phyloP scores from a whole-genome alignment of 495 filamentous ascomycete genomes.

The Tuber melanosporum region DNA sequence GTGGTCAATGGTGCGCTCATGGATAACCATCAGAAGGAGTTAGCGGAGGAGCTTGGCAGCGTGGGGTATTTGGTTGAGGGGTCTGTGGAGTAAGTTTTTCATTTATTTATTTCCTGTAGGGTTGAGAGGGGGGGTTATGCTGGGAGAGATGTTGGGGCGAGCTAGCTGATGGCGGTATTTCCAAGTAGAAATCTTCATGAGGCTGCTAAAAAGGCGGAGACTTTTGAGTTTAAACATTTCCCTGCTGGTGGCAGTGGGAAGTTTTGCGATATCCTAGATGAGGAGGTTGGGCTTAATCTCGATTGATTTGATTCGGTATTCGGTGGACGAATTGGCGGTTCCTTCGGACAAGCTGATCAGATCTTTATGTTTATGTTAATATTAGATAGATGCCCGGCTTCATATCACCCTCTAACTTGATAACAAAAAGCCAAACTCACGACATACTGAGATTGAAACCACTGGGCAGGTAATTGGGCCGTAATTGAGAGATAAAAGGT shows the following conservation, averaged over 20 bases:
- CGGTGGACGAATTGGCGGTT: neutral
- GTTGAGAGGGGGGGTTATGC: neutral
- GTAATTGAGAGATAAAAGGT: neutral
- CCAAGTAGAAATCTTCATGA: conserved; percentile 27
- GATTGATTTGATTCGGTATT: conserved; percentile 15
- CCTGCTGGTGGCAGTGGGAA: conserved; percentile 25
- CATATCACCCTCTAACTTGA: neutral
- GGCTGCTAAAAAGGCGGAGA: conserved; percentile 24
- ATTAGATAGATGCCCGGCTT: neutral
- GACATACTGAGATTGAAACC: neutral
- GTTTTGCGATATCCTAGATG: conserved; percentile 28
- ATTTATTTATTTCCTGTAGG: neutral
- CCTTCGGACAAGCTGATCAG: neutral
- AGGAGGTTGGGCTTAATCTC: conserved; percentile 34
- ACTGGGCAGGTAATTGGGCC: neutral
- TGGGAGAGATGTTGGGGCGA: neutral
- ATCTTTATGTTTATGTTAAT: neutral
- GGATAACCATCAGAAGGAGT: conserved; percentile 85
- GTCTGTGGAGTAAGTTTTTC: conserved; percentile 52
- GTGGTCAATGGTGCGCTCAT: conserved; percentile 78
- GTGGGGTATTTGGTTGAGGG: conserved; percentile 67
- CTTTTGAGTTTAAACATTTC: conserved; percentile 28
- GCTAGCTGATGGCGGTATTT: neutral
- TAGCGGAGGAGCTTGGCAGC: conserved; percentile 63
- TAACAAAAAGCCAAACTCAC: neutral